Base-by-base conservation (phyloP, 306 rosid species). In the Citrullus mucosospermus region DNA sequence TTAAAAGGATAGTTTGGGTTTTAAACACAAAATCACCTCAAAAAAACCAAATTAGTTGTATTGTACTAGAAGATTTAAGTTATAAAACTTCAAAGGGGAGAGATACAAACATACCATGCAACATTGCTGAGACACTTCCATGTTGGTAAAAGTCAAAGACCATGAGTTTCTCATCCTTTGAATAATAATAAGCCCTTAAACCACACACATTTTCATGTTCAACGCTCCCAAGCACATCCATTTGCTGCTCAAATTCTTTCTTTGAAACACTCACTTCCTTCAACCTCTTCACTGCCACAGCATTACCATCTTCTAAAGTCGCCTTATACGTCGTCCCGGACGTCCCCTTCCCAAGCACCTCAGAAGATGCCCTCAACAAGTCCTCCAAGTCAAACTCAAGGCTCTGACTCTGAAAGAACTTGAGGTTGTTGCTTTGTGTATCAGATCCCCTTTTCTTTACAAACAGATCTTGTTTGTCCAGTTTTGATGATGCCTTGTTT, bases 311-410 rank as follows among this genome's bases (percentile, higher is more conserved):
- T 56, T 92, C 99, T 46, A 95, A 78, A 61, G 96, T 93, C 3
- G 99, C 99, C 86, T 88, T 95, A 68, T 95, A 95, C 0, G 97
- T 84, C 41, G 92, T 91, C 15, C 97, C 96, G 11, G 87, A 92
- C 34, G 87, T 88, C 48, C 99, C 99, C 83, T 92, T 95, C 53
- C 99, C 97, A 6, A 95, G 97, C 38, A 95, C 90, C 87, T 92
- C 98, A n/a, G 99, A 97, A 51, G 99, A 95, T 0, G 99, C 94
- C 57, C 97, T 88, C 91, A 92, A 78, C 83, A 95, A 81, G 78
- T 95, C 99, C 82, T 95, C 99, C 68, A 95, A 56, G 79, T 95
- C 96, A 80, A 95, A 95, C 59, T 96, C 92, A 62, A 92, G 86
- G 56, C 25, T 85, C 77, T 86, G 85, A 28, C 86, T 93, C 79